phyloP scores from a whole-genome alignment of 2,329 filamentous ascomycete genomes.

The Arthrobotrys iridis region DNA sequence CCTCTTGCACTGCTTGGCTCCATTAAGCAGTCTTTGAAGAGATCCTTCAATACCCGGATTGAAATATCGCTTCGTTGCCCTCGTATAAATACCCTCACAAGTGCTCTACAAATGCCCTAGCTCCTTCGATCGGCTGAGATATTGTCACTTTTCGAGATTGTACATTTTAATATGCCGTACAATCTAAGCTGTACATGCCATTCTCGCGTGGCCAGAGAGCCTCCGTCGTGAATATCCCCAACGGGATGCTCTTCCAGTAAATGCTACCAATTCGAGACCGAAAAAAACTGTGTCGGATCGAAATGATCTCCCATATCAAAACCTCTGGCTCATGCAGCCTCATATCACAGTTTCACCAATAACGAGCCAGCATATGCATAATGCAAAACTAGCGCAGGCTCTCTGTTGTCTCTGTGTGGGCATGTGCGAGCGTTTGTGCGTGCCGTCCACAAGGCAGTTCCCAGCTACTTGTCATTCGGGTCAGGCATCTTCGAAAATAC shows the following conservation, averaged over 20 bases:
- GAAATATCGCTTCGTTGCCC: neutral
- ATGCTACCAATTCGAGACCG: neutral
- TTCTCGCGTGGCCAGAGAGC: constrained; percentile 10
- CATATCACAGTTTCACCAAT: constrained; percentile 35
- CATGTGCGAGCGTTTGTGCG: neutral
- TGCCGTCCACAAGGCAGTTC: constrained; percentile 11
- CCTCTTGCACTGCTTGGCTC: too few relatives aligned
- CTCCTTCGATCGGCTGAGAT: neutral
- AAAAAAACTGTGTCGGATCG: neutral
- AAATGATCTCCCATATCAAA: neutral
- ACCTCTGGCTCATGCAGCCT: neutral
- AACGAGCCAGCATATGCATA: constrained; percentile 11
- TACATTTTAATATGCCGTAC: neutral
- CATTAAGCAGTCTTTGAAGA: too few relatives aligned
- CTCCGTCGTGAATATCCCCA: neutral
- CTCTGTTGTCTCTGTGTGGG: neutral
- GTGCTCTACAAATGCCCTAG: too few relatives aligned
- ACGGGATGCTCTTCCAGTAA: neutral
- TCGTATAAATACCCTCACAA: too few relatives aligned
- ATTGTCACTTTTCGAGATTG: neutral
- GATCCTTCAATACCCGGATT: neutral
- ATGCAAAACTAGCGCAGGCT: neutral
- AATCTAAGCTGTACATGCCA: neutral
- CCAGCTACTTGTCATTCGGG: constrained; percentile 45
- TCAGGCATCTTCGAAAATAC: constrained; percentile 4